A percentile compares a stretch with the other conserved stretches of the same genome.
These are phyloP conservation scores for Smithsoniella earleae DNA, from an alignment of 163 green algal species.

Conservation along the genomic window DNA sequence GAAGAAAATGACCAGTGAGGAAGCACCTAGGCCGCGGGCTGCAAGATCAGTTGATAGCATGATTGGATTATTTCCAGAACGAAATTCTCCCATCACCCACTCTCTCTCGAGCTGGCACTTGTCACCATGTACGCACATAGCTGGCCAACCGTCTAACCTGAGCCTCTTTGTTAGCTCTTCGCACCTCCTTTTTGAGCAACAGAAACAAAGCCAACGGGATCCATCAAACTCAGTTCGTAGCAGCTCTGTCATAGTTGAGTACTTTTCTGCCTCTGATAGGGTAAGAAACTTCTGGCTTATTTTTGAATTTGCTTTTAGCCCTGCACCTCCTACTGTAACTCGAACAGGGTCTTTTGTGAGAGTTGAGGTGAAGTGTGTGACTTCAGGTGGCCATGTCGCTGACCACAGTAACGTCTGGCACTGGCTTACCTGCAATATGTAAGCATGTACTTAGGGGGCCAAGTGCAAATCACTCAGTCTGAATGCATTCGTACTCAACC, in stretches of 20 bases:
- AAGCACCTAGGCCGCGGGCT: conserved; percentile 66
- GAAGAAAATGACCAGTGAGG: too few relatives aligned
- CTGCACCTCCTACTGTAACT: conserved; percentile 56
- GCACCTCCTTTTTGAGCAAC: conserved; percentile 75
- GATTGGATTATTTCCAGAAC: conserved; percentile 57
- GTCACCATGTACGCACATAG: conserved; percentile 89
- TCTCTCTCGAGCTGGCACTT: conserved; percentile 94
- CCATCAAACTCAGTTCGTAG: conserved; percentile 80
- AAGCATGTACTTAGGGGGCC: conserved; percentile 1
- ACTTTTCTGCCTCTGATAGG: conserved; percentile 78
- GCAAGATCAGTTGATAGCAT: conserved; percentile 86
- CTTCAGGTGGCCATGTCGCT: conserved; percentile 90
- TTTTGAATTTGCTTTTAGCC: conserved; percentile 87
- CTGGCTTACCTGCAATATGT: too few relatives aligned
- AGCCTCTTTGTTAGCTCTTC: conserved; percentile 79
- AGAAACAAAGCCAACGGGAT: conserved; percentile 71
- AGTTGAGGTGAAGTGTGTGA: conserved; percentile 51
- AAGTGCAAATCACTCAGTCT: conserved; percentile 18
- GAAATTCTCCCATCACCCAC: conserved; percentile 84
- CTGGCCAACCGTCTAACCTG: conserved; percentile 75
- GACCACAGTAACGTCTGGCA: conserved; percentile 88
- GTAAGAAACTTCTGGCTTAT: conserved; percentile 87
- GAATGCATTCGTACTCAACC: too few relatives aligned
- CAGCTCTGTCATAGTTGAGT: conserved; percentile 49
- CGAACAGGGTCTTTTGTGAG: conserved; percentile 30